Conservation (phyloP, 768 basidiomycete species). For the Suillus brevipes region DNA sequence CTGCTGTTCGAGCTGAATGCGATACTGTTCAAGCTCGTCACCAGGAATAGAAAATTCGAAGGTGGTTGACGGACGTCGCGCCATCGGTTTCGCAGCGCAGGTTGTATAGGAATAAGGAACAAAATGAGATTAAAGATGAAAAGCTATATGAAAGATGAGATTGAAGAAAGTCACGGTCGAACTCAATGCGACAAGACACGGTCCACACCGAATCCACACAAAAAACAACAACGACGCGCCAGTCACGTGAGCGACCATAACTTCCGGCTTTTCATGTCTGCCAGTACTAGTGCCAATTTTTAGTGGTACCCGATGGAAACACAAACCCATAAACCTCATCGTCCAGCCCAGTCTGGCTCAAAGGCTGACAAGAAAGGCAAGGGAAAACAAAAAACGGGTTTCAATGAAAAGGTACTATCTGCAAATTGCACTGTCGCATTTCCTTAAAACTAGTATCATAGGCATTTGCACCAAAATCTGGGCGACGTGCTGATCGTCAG, state of each 20-base stretch:
- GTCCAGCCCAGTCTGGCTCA: slow-evolving; percentile 66
- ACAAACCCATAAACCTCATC: slow-evolving; percentile 80
- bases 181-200: slow-evolving; percentile 1
- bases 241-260: slow-evolving; percentile 27
- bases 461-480: slow-evolving; percentile 95
- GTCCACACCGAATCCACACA: slow-evolving; percentile 4
- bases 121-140: slow-evolving; percentile 15
- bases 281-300: background rate
- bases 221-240: slow-evolving; percentile 23
- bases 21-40: slow-evolving; percentile 73
- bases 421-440: background rate
- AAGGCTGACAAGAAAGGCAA: slow-evolving; percentile 81
- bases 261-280: background rate
- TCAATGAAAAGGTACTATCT: slow-evolving; percentile 81
- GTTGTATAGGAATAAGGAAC: slow-evolving; percentile 17
- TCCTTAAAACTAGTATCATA: slow-evolving; percentile 27
- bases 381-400: slow-evolving; percentile 67
- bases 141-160: slow-evolving; percentile 10
- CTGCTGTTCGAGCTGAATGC: slow-evolving; percentile 78
- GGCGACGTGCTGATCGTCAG: slow-evolving; percentile 83
- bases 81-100: slow-evolving; percentile 24
- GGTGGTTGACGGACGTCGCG: slow-evolving; percentile 24
- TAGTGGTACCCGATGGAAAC: slow-evolving; percentile 56
- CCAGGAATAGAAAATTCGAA: slow-evolving; percentile 59
- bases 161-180: slow-evolving; percentile 6